A percentile compares a stretch with the other conserved stretches of the same genome.
phyloP scores from a whole-genome alignment of 768 basidiomycete genomes.

The Sarcomyxa edulis region DNA sequence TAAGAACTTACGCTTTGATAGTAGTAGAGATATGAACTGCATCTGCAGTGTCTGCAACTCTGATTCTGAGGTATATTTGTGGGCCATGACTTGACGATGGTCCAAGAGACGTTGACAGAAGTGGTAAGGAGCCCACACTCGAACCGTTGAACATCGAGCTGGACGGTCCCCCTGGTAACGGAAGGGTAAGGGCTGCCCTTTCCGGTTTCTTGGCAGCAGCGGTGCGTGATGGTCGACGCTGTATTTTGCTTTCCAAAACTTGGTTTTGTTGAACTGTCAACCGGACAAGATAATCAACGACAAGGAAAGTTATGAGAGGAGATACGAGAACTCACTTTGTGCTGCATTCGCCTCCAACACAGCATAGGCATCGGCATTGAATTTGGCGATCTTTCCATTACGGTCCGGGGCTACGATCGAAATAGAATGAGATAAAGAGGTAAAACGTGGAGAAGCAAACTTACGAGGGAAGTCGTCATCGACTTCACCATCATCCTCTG shows the following conservation, averaged over 20 bases:
- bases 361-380: conserved; percentile 88
- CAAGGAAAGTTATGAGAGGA: not conserved
- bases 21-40: conserved; percentile 85
- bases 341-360: conserved; percentile 69
- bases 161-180: too few relatives aligned
- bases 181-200: conserved; percentile 27
- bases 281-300: conserved; percentile 20
- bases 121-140: conserved; percentile 36
- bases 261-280: conserved; percentile 66
- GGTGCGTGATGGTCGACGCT: conserved; percentile 73
- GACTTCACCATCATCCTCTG: conserved; percentile 96
- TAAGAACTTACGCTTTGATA: conserved; percentile 72
- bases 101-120: conserved; percentile 63
- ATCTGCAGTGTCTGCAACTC: conserved; percentile 77
- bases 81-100: conserved; percentile 71
- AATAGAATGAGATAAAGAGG: conserved; percentile 4
- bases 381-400: conserved; percentile 78
- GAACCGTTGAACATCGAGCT: too few relatives aligned
- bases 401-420: conserved; percentile 80
- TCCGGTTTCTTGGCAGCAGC: conserved; percentile 49
- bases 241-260: conserved; percentile 72
- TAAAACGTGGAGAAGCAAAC: conserved; percentile 21
- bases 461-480: conserved; percentile 97
- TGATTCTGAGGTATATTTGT: conserved; percentile 76
- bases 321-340: conserved; percentile 65